These are phyloP conservation scores for Yarrowia yakushimensis DNA, from an alignment of 805 yeast species.

Conservation along the genomic window DNA sequence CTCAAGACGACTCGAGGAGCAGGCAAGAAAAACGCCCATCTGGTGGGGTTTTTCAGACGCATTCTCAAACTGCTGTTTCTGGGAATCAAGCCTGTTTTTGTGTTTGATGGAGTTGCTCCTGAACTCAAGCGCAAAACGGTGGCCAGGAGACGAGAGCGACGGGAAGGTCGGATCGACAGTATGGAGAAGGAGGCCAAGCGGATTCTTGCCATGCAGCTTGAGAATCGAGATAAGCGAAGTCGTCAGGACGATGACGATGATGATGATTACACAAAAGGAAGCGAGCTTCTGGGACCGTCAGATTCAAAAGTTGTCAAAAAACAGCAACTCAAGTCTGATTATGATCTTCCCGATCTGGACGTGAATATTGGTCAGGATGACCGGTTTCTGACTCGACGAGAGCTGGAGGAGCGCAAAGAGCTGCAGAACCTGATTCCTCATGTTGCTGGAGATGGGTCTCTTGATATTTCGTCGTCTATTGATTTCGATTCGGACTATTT, in stretches of 20 bases:
- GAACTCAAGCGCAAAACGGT: slow-evolving; percentile 76
- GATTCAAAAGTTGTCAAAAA: not conserved
- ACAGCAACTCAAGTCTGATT: not conserved
- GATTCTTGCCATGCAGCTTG: slow-evolving; percentile 64
- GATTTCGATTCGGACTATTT: slow-evolving; percentile 85
- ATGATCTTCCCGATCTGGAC: slow-evolving; percentile 40
- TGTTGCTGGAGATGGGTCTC: not conserved
- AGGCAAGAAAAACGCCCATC: slow-evolving; percentile 75
- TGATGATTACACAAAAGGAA: not conserved
- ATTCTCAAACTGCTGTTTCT: slow-evolving; percentile 84
- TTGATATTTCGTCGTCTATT: slow-evolving; percentile 41
- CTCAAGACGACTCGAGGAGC: slow-evolving; percentile 84
- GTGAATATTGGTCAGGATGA: slow-evolving; percentile 56
- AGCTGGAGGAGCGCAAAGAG: slow-evolving; percentile 51
- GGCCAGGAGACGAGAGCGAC: slow-evolving; percentile 61
- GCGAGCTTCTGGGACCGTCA: not conserved
- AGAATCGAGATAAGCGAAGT: not conserved
- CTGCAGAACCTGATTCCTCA: slow-evolving; percentile 35
- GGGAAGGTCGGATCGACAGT: slow-evolving; percentile 69
- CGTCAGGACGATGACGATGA: not conserved
- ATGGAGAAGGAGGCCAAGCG: slow-evolving; percentile 74
- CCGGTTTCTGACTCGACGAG: slow-evolving; percentile 72
- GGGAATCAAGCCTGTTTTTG: slow-evolving; percentile 86
- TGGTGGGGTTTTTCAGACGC: slow-evolving; percentile 92
- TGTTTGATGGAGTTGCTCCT: slow-evolving; percentile 96